Conservation (phyloP, 1,284 basidiomycete genomes). For the Tilletia horrida region DNA sequence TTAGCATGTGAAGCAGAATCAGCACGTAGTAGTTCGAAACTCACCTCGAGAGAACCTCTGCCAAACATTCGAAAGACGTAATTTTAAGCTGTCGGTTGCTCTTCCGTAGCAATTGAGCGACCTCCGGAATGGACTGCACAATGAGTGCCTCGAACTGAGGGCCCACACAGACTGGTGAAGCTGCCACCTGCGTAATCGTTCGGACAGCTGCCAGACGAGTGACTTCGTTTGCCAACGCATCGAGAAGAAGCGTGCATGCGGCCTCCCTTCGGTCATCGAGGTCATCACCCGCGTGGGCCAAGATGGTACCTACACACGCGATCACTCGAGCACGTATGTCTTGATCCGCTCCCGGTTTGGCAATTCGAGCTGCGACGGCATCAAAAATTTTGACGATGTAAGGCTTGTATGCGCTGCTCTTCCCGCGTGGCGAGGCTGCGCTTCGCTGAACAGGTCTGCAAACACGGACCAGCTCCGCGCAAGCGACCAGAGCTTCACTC, state of each 20-base stretch:
- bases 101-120: conserved; percentile 72
- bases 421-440: background rate
- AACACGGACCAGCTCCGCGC: conserved; percentile 57
- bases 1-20: background rate
- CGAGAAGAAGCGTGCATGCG: conserved; percentile 67
- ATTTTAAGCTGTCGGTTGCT: conserved; percentile 74
- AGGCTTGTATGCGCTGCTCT: conserved; percentile 28
- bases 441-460: background rate
- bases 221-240: conserved; percentile 66
- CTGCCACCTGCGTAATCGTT: conserved; percentile 57
- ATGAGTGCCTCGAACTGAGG: conserved; percentile 19
- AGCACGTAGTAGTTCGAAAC: background rate
- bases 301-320: conserved; percentile 75
- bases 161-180: conserved; percentile 3
- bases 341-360: conserved; percentile 78
- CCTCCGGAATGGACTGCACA: conserved; percentile 61
- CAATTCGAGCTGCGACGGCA: conserved; percentile 69
- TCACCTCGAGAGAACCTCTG: conserved; percentile 69
- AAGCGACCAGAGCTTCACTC: conserved; percentile 63
- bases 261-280: conserved; percentile 55
- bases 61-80: conserved; percentile 75
- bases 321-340: conserved; percentile 83
- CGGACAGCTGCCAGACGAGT: conserved; percentile 58
- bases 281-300: conserved; percentile 77
- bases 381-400: conserved; percentile 62